phyloP scores from a whole-genome alignment of 1,284 basidiomycete species.

The Coniophora puteana region DNA sequence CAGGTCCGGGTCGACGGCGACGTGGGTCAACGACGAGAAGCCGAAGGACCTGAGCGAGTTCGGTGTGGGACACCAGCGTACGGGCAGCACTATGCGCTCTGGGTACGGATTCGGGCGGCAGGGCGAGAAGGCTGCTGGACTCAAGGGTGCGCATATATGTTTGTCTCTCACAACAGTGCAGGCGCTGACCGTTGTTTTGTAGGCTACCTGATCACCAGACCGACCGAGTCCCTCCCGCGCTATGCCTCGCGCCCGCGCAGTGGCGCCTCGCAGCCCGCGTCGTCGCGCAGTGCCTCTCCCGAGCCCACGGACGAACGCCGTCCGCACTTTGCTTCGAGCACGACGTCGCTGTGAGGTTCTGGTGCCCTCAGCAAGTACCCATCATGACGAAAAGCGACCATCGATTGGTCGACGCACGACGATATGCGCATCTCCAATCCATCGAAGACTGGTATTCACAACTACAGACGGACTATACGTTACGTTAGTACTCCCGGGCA shows the following conservation, averaged over 20 bases:
- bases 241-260: constrained; percentile 38
- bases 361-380: too few relatives aligned
- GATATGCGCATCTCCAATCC: too few relatives aligned
- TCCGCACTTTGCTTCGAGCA: constrained; percentile 24
- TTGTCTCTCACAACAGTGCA: constrained; percentile 1
- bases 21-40: constrained; percentile 32
- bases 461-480: too few relatives aligned
- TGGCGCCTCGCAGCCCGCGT: constrained; percentile 7
- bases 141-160: constrained; percentile 42
- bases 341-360: constrained; percentile 23
- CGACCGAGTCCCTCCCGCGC: constrained; percentile 52
- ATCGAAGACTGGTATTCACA: too few relatives aligned
- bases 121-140: constrained; percentile 72
- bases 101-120: constrained; percentile 65
- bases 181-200: constrained; percentile 6
- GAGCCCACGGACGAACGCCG: too few relatives aligned
- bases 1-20: constrained; percentile 29
- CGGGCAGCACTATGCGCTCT: constrained; percentile 33
- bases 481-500: too few relatives aligned
- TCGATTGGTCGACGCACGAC: too few relatives aligned
- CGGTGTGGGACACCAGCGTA: constrained; percentile 18
- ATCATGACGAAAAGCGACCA: too few relatives aligned
- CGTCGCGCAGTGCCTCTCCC: constrained; percentile 17
- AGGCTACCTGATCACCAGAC: constrained; percentile 52
- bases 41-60: constrained; percentile 25